These are phyloP conservation scores for Penicillium cinerascens DNA, from an alignment of 495 filamentous ascomycete species.

Conservation along the genomic window DNA sequence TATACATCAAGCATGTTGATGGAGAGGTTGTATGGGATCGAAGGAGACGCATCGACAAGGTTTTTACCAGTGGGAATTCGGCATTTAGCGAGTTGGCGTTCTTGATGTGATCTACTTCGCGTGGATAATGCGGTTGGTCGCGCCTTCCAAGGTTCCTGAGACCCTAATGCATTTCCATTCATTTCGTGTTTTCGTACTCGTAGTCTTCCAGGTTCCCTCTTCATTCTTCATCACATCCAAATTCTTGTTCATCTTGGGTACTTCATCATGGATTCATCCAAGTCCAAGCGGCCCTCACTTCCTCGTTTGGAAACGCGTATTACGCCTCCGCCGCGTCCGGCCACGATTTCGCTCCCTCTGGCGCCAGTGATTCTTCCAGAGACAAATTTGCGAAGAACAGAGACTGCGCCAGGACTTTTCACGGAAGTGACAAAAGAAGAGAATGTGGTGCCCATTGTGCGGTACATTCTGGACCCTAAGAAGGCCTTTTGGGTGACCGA, in stretches of 20 bases:
- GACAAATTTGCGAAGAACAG: background rate
- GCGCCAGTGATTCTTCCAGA: background rate
- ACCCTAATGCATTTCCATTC: background rate
- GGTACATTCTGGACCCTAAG: constrained; percentile 12
- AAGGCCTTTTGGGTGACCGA: constrained; percentile 7
- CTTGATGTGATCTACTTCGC: constrained; percentile 17
- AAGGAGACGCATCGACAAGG: constrained; percentile 49
- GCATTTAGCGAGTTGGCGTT: constrained; percentile 36
- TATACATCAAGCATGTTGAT: constrained; percentile 61
- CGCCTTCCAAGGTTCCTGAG: constrained; percentile 6
- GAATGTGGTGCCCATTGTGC: constrained; percentile 6
- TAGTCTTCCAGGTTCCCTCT: too few relatives aligned
- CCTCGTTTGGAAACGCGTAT: constrained; percentile 18
- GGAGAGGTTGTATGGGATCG: constrained; percentile 56
- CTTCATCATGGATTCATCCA: constrained; percentile 14
- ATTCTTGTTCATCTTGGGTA: background rate
- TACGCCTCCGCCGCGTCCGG: background rate
- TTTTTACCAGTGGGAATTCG: constrained; percentile 57
- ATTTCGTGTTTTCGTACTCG: background rate
- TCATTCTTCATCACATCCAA: background rate
- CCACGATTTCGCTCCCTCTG: background rate
- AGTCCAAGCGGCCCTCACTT: constrained; percentile 11
- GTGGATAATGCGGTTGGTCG: background rate
- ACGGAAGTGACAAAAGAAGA: constrained; percentile 26
- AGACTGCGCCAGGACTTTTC: constrained; percentile 23